Conservation (phyloP, 2,329 filamentous ascomycete genomes). For the Gliomastix tumulicola region DNA sequence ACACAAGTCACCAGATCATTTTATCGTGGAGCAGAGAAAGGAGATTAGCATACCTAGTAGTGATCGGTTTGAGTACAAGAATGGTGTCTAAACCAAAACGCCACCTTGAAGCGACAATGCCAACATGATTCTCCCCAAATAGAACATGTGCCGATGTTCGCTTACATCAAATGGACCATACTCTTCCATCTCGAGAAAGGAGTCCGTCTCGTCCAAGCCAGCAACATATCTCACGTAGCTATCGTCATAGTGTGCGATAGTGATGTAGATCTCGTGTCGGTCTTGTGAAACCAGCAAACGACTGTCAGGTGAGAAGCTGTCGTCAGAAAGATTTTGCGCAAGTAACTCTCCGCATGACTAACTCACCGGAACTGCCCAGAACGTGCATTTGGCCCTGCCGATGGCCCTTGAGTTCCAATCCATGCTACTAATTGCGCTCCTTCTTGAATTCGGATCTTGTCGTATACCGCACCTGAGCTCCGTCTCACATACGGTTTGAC, state of each 20-base stretch:
- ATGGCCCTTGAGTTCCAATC: no score
- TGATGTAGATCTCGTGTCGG: conserved; percentile 6
- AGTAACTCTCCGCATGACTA: no score
- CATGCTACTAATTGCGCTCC: conserved; percentile 1
- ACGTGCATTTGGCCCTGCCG: no score
- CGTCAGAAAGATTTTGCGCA: no score
- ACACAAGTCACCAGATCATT: no score
- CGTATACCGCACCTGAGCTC: neutral
- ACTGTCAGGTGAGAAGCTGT: no score
- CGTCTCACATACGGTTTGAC: neutral
- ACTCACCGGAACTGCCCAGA: no score
- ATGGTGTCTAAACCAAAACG: no score
- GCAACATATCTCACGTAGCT: neutral
- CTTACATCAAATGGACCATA: neutral
- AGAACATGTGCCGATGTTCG: neutral
- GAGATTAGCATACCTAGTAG: no score
- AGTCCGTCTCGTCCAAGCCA: neutral
- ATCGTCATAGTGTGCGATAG: conserved; percentile 1
- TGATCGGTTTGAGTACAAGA: no score
- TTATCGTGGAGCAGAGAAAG: no score
- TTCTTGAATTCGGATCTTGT: neutral
- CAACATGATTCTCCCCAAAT: neutral
- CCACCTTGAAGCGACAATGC: neutral
- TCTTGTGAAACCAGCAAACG: conserved; percentile 6
- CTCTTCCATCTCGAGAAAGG: neutral